These are phyloP conservation scores for Silene noctiflora DNA, from an alignment of 179 eudicot genomes.

Conservation along the genomic window DNA sequence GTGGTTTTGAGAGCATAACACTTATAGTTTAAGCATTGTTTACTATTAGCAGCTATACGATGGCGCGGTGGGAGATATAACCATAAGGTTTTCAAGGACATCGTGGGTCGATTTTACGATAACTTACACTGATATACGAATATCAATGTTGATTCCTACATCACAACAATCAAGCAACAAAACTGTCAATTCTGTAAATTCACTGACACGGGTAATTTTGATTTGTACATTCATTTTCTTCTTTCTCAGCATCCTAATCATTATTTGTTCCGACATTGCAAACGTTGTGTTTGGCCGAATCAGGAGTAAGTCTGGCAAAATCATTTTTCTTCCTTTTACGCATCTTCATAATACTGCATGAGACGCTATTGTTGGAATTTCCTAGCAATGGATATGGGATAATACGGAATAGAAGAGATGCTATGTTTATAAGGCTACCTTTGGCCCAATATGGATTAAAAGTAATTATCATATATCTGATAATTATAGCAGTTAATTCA, in stretches of 20 bases:
- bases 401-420: no score
- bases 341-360: no score
- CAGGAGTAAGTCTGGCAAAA: not conserved
- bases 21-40: not conserved
- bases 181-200: not conserved
- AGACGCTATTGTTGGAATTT: no score
- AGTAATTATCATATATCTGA: no score
- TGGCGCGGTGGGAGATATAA: slow-evolving; percentile 20
- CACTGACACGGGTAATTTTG: not conserved
- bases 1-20: no score
- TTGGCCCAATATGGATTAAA: no score
- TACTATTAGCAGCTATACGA: slow-evolving; percentile 9
- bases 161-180: not conserved
- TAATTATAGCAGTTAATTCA: no score
- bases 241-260: not conserved
- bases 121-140: slow-evolving; percentile 7
- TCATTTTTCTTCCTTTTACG: no score
- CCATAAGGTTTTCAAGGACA: slow-evolving; percentile 20
- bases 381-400: no score
- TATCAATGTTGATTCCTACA: slow-evolving; percentile 18
- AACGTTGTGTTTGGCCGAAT: not conserved
- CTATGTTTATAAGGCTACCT: no score
- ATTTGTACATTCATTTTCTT: not conserved
- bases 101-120: slow-evolving; percentile 22
- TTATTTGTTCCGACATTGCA: not conserved